phyloP scores from a whole-genome alignment of 2,329 filamentous ascomycete genomes.

The Ceratocystis colombiana region DNA sequence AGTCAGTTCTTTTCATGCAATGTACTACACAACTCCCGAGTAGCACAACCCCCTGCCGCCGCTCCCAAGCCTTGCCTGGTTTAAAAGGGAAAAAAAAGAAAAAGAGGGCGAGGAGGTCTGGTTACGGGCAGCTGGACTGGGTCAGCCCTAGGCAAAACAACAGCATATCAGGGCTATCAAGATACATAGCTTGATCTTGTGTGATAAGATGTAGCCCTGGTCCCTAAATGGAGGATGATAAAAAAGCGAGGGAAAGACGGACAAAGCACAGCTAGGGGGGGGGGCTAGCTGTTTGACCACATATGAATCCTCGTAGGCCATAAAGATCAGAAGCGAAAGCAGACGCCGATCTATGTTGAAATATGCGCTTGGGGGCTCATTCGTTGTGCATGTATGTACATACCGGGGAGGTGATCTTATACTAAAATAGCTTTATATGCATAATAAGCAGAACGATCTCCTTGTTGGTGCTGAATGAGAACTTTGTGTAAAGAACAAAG shows the following conservation, averaged over 20 bases:
- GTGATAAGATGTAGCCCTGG: background rate
- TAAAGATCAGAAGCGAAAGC: slow-evolving; percentile 2
- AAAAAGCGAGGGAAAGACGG: background rate
- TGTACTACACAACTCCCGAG: slow-evolving; percentile 2
- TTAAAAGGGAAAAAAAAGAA: background rate
- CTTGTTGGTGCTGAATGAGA: background rate
- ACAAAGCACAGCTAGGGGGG: slow-evolving; percentile 5
- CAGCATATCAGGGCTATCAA: background rate
- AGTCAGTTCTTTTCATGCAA: background rate
- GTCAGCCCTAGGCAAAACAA: background rate
- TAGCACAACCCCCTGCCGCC: background rate
- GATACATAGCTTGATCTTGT: slow-evolving; percentile 4
- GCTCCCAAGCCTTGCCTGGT: background rate
- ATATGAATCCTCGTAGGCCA: background rate
- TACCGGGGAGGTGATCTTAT: background rate
- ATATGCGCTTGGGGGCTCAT: background rate
- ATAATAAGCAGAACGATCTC: background rate
- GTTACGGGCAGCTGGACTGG: background rate
- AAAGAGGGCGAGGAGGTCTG: background rate
- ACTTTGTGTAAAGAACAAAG: background rate
- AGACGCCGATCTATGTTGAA: background rate
- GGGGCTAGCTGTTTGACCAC: background rate
- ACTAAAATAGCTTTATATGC: background rate
- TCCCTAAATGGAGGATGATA: background rate
- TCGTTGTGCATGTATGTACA: background rate